These are phyloP conservation scores for Xylaria sp. DNA, from an alignment of 2,329 filamentous ascomycete genomes.

Conservation along the genomic window DNA sequence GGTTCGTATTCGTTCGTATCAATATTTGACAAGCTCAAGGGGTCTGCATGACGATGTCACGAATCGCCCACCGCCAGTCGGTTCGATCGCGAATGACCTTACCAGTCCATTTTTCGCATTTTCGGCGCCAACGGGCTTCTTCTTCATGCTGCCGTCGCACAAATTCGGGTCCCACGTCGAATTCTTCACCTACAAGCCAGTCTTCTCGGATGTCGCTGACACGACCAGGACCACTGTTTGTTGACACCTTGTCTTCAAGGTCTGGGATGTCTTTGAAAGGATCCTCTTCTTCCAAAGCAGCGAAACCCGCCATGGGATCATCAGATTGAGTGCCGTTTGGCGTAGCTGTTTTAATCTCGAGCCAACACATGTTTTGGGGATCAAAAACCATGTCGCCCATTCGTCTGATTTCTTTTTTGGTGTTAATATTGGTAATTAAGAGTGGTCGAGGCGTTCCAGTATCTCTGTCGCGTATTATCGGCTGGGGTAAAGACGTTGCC, in stretches of 20 bases:
- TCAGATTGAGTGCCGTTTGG: constrained; percentile 60
- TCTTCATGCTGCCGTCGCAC: constrained; percentile 89
- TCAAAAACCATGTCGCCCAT: constrained; percentile 99
- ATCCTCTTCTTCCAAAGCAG: constrained; percentile 86
- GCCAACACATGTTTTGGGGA: constrained; percentile 96
- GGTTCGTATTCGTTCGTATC: constrained; percentile 22
- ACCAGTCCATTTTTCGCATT: constrained; percentile 86
- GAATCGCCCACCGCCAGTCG: constrained; percentile 82
- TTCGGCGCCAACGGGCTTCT: constrained; percentile 89
- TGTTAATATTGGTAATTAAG: constrained; percentile 89
- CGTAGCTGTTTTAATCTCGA: constrained; percentile 74
- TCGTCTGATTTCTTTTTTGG: constrained; percentile 87
- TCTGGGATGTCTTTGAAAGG: constrained; percentile 96
- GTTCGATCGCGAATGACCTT: constrained; percentile 66
- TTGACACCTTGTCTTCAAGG: constrained; percentile 75
- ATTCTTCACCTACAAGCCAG: constrained; percentile 93
- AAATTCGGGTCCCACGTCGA: constrained; percentile 96
- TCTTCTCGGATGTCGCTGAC: constrained; percentile 75
- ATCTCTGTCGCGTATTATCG: constrained; percentile 66
- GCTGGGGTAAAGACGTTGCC: constrained; percentile 58
- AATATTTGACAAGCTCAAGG: constrained; percentile 13
- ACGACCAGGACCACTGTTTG: constrained; percentile 61
- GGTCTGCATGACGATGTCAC: constrained; percentile 63
- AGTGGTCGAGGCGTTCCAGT: constrained; percentile 73
- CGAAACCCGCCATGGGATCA: constrained; percentile 71